Evolutionary conservation across 2,329 filamentous ascomycete species (phyloP), one percentile per base, ranked within the genome.

Genomic region (Alternaria viburni): DNA sequence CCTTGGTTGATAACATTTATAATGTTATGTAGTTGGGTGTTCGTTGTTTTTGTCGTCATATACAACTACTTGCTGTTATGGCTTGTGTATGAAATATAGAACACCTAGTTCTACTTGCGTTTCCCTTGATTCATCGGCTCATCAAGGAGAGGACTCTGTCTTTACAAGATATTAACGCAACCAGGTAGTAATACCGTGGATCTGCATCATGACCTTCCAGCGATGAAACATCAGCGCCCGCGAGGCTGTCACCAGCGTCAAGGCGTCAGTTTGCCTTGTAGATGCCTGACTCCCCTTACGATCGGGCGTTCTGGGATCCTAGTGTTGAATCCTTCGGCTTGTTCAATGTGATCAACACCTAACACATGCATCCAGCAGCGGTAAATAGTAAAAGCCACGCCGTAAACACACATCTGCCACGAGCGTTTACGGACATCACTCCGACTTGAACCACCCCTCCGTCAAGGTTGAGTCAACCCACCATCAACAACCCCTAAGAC

Each of bases 211-310:
- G 19, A 25, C 2, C 8, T 17, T 15, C 30, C 32, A 3, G 7
- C 19, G 19, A 17, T 23, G 19, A 30, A 30, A 11, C n/a, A 36
- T 57, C 30, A 13, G n/a, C 51, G 52, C 23, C 11, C 19, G 49
- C 47, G 36, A 59, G 30, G 44, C 47, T 54, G 52, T 51, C 58
- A 62, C 54, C 51, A 59, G 51, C 51, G 64, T 54, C 28, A 57
- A 54, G 23, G 25, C 21, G 52, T 36, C 32, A 17, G 19, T n/a
- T 25, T 9, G 17, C 32, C 12, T 51, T 44, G 43, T 51, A 15
- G n/a, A 47, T 46, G 50, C 36, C 36, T 65, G 19, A 23, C 32
- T 26, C 23, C 6, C 15, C 45, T 26, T 36, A 60, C 15, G 12
- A 32, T 43, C 30, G 17, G 44, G 26, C 58, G 21, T 55, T 41